Evolutionary conservation across 352 stramenopile species (phyloP).

Genomic region (Phytopythium sindhum): DNA sequence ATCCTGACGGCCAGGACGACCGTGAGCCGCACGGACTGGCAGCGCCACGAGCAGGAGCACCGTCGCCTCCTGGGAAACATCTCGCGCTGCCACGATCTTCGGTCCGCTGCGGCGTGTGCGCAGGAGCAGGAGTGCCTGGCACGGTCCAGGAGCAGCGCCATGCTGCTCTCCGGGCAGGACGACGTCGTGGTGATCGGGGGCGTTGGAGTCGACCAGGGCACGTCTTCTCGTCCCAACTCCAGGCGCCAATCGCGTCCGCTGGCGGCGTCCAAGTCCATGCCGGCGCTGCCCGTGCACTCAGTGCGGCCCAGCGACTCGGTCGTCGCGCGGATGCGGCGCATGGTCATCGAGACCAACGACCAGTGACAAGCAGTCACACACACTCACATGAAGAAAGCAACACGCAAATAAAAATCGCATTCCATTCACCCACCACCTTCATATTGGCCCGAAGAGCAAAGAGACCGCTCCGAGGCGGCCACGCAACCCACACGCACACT

Average conservation of each 20-base stretch:
- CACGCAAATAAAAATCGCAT: slow-evolving; percentile 1
- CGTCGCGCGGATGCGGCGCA: slow-evolving; percentile 23
- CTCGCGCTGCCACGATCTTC: slow-evolving; percentile 27
- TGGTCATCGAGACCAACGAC: slow-evolving; percentile 16
- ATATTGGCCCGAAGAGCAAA: background rate
- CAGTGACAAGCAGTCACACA: background rate
- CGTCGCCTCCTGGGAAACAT: slow-evolving; percentile 36
- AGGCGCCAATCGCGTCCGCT: slow-evolving; percentile 4
- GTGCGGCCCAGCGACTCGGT: slow-evolving; percentile 16
- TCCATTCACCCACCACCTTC: slow-evolving; percentile 1
- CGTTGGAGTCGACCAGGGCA: background rate
- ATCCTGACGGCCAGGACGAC: slow-evolving; percentile 44
- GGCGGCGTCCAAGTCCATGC: background rate
- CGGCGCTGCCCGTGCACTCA: background rate
- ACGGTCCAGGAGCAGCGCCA: slow-evolving; percentile 1
- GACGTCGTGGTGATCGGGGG: slow-evolving; percentile 3
- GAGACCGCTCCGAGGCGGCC: background rate
- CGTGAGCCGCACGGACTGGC: slow-evolving; percentile 34
- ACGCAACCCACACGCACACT: background rate
- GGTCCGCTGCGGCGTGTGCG: no score
- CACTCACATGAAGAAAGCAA: background rate
- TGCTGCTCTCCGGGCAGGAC: background rate
- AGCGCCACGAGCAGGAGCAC: slow-evolving; percentile 37
- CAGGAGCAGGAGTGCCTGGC: background rate
- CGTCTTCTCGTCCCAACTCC: background rate